Evolutionary conservation across 192 early-diverging fungal species (phyloP).

Genomic region (Umbelopsis vinacea): DNA sequence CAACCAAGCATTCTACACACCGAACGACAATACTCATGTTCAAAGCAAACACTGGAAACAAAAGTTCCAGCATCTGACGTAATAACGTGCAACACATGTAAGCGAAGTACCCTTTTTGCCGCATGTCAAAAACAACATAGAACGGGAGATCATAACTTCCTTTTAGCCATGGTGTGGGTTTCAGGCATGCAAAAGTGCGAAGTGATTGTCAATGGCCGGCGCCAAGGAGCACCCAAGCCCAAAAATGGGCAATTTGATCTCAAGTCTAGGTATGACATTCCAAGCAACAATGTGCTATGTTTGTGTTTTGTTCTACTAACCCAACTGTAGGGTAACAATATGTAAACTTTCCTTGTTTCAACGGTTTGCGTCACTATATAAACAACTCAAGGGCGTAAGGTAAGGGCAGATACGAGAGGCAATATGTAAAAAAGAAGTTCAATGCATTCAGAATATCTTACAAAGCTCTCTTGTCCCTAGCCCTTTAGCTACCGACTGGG

Average conservation of each 20-base stretch:
- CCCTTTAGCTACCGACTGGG: neutral
- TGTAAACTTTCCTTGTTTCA: constrained; percentile 22
- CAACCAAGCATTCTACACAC: constrained; percentile 17
- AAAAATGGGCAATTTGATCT: constrained; percentile 27
- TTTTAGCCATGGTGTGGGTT: constrained; percentile 33
- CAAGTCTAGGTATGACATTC: constrained; percentile 37
- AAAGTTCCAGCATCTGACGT: constrained; percentile 13
- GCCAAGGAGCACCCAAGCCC: constrained; percentile 36
- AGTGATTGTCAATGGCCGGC: constrained; percentile 38
- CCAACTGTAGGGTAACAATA: neutral
- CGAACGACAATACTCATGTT: constrained; percentile 15
- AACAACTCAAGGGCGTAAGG: neutral
- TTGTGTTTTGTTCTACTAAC: neutral
- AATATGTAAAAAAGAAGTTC: neutral
- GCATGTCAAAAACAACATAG: neutral
- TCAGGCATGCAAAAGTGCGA: constrained; percentile 32
- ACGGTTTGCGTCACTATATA: neutral
- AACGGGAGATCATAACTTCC: neutral
- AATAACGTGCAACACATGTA: constrained; percentile 37
- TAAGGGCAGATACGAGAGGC: neutral
- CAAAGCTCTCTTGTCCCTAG: too few species aligned
- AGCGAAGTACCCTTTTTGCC: neutral
- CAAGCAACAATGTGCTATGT: neutral
- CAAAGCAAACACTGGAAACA: constrained; percentile 29
- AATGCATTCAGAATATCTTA: neutral